Percentiles rank a stretch among this genome's conserved stretches.
Evolutionary conservation across 495 filamentous ascomycete genomes (phyloP).

Genomic region (Xylaria longipes): DNA sequence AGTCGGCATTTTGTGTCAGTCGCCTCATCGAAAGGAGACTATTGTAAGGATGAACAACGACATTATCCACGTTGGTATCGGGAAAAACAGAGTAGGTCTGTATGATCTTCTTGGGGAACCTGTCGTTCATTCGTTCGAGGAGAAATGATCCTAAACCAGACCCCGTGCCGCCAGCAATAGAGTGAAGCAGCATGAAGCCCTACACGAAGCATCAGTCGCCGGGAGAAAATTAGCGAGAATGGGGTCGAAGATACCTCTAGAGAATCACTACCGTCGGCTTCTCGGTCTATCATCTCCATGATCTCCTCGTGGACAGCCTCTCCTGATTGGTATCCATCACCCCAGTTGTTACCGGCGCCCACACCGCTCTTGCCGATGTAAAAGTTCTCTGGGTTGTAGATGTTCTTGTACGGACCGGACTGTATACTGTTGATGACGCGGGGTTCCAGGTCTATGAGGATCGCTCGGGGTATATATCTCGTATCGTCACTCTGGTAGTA

Average conservation of each 20-base stretch:
- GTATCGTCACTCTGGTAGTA: constrained; percentile 99
- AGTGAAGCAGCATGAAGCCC: constrained; percentile 98
- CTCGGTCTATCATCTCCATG: constrained; percentile 99
- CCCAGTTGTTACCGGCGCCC: constrained; percentile 98
- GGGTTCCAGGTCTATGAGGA: constrained; percentile 93
- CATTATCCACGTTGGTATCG: constrained; percentile 81
- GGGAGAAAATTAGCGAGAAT: not conserved
- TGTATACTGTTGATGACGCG: constrained; percentile 92
- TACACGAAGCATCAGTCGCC: constrained; percentile 38
- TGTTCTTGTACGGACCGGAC: constrained; percentile 91
- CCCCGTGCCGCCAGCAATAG: constrained; percentile 95
- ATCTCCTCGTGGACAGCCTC: constrained; percentile 94
- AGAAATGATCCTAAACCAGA: constrained; percentile 94
- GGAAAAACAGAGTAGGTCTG: constrained; percentile 99
- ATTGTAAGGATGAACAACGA: constrained; percentile 98
- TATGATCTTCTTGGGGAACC: constrained; percentile 98
- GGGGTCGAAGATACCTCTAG: constrained; percentile 66
- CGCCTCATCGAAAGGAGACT: constrained; percentile 90
- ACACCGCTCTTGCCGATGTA: constrained; percentile 89
- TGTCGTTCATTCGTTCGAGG: constrained; percentile 94
- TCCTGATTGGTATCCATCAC: constrained; percentile 90
- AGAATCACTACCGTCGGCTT: constrained; percentile 97
- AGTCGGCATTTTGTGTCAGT: constrained; percentile 94
- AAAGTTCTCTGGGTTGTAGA: constrained; percentile 99
- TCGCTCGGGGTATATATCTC: constrained; percentile 95